These are phyloP conservation scores for Pseudonitzschia multistriata DNA, from an alignment of 108 stramenopile genomes.

Conservation along the genomic window DNA sequence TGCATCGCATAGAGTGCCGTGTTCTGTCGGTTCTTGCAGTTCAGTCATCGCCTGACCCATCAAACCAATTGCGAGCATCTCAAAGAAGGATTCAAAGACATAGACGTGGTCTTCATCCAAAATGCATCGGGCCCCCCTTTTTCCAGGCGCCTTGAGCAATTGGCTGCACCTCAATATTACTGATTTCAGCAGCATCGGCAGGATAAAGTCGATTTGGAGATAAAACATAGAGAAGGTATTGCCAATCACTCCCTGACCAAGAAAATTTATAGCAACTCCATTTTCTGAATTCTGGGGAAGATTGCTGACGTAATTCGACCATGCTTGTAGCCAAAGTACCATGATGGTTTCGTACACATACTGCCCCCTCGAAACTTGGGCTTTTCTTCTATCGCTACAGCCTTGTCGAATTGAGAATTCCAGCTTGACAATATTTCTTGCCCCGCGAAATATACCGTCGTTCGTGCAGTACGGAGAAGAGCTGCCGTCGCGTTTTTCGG, in stretches of 20 bases:
- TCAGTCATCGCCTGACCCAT: conserved; percentile 52
- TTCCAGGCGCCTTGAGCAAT: neutral
- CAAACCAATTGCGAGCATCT: conserved; percentile 58
- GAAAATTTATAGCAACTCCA: neutral
- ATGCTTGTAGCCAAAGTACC: conserved; percentile 46
- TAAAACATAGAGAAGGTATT: conserved; percentile 38
- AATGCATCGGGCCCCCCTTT: conserved; percentile 37
- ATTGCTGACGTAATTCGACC: conserved; percentile 23
- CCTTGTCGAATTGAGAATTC: conserved; percentile 28
- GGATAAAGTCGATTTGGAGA: conserved; percentile 59
- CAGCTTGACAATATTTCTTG: conserved; percentile 20
- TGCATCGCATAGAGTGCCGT: conserved; percentile 27
- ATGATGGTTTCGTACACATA: conserved; percentile 55
- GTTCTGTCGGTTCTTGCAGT: conserved; percentile 33
- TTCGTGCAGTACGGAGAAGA: conserved; percentile 5
- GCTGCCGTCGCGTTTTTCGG: neutral
- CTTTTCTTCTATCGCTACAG: neutral
- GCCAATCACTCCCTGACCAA: neutral
- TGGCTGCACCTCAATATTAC: conserved; percentile 51
- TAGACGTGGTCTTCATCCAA: conserved; percentile 66
- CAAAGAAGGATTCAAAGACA: conserved; percentile 62
- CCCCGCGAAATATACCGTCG: conserved; percentile 25
- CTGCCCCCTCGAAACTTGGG: conserved; percentile 9
- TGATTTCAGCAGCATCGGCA: conserved; percentile 80
- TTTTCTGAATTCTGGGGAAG: neutral